phyloP scores from a whole-genome alignment of 306 rosid genomes.

The Datisca glomerata region DNA sequence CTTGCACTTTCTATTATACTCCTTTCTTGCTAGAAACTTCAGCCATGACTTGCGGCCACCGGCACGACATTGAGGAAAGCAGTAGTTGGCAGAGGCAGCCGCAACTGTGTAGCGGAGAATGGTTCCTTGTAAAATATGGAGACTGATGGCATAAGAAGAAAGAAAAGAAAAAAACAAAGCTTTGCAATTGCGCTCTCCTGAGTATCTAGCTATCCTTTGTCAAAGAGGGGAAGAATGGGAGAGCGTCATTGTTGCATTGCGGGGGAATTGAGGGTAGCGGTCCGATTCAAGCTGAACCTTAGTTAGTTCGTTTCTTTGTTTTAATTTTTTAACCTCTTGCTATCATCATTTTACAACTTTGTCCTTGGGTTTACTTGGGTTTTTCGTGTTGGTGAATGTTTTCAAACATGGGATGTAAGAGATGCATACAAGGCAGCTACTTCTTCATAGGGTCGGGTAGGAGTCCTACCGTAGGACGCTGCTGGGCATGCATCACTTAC shows the following conservation, averaged over 20 bases:
- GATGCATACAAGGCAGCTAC: constrained; percentile 90
- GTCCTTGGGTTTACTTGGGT: constrained; percentile 14
- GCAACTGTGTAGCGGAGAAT: constrained; percentile 13
- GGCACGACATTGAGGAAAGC: not conserved
- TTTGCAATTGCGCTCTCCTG: constrained; percentile 86
- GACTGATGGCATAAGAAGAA: constrained; percentile 13
- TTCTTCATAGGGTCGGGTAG: constrained; percentile 14
- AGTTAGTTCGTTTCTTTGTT: constrained; percentile 6
- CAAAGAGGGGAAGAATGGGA: constrained; percentile 42
- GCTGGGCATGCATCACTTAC: constrained; percentile 98
- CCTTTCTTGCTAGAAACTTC: not conserved
- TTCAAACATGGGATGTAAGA: constrained; percentile 78
- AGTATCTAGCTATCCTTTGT: constrained; percentile 35
- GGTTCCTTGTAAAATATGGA: constrained; percentile 17
- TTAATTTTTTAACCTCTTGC: constrained; percentile 15
- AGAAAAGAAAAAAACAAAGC: constrained; percentile 19
- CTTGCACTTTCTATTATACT: constrained; percentile 21
- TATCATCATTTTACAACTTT: constrained; percentile 7
- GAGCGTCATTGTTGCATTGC: constrained; percentile 78
- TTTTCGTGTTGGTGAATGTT: constrained; percentile 6
- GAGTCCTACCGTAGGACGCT: constrained; percentile 17
- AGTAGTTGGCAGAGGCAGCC: constrained; percentile 10
- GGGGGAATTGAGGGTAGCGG: constrained; percentile 99
- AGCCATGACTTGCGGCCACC: constrained; percentile 16
- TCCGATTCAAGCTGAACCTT: constrained; percentile 66